phyloP scores from a whole-genome alignment of 2,329 filamentous ascomycete genomes.

The Nigrospora osmanthi region DNA sequence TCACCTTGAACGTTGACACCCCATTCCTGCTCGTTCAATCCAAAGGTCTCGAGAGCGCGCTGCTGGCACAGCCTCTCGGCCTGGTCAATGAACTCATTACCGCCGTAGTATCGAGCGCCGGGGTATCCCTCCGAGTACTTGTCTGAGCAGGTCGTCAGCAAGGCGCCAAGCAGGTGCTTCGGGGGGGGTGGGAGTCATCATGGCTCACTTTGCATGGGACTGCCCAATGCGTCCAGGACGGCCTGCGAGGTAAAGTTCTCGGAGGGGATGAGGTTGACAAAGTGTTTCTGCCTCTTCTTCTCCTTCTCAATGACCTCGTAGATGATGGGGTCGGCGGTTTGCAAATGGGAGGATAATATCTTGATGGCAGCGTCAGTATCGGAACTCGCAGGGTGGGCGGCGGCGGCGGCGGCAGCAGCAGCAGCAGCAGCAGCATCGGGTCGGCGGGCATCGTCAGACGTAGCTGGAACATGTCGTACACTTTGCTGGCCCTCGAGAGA shows the following conservation, averaged over 20 bases:
- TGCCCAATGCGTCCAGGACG: constrained; percentile 83
- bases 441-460: background rate
- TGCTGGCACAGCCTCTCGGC: constrained; percentile 85
- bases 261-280: constrained; percentile 93
- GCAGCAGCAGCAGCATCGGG: background rate
- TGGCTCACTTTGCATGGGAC: constrained; percentile 82
- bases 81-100: constrained; percentile 92
- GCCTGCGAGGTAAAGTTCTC: constrained; percentile 95
- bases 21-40: constrained; percentile 79
- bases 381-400: constrained; percentile 1
- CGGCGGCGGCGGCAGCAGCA: background rate
- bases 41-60: constrained; percentile 81
- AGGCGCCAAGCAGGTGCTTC: background rate
- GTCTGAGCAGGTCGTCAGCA: constrained; percentile 45
- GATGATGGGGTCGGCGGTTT: constrained; percentile 79
- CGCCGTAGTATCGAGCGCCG: constrained; percentile 91
- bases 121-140: constrained; percentile 99
- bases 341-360: constrained; percentile 72
- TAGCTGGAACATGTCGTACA: constrained; percentile 27
- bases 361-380: constrained; percentile 26
- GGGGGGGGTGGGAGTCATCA: constrained; percentile 4
- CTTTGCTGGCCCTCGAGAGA: constrained; percentile 50
- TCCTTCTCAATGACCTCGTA: constrained; percentile 93
- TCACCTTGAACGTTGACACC: constrained; percentile 87
- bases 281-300: constrained; percentile 93